Evolutionary conservation across 805 yeast genomes (phyloP), one percentile per base, ranked within the genome.

Genomic region (Maudiozyma pseudohumilis): DNA sequence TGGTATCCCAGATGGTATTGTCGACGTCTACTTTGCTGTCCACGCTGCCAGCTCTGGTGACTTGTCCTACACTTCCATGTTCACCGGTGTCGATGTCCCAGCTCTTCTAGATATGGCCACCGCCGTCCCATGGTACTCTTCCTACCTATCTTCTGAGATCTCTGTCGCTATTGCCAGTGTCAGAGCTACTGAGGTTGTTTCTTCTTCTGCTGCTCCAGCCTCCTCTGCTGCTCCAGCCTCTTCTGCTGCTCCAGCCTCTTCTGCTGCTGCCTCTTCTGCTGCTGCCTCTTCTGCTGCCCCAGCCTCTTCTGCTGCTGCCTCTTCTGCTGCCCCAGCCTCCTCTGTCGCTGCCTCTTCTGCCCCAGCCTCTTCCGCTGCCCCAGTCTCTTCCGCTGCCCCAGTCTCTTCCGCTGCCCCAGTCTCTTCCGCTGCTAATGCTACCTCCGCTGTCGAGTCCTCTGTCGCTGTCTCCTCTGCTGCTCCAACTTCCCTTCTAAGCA

Each of bases 61-160:
- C 10, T 12, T 13, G 13, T 31, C 34, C 11, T 31, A 31, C 34
- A 31, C 34, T n/a, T 21, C 34, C 15, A 20, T 31, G 34, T 31
- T 31, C 17, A 19, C 34, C 15, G 26, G 9, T 20, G 17, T 31
- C 9, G 34, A 31, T 13, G 11, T 31, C 11, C 18, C 12, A 10
- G 34, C 26, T 31, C 15, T 31, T 13, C 8, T 20, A 21, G 18
- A 11, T 7, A 31, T 31, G 34, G 34, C 34, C 9, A 54, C 61
- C 15, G 58, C 52, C 19, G 42, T 59, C 20, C 61, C 63, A 47
- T 60, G 63, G 63, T 60, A 52, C 36, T 40, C 50, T 7, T 33
- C 45, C 23, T 50, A 56, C 40, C 27, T 55, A 12, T 42, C 41
- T n/a, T 34, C 52, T 12, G 44, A 34, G 12, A 34, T 47, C 15